Conservation (phyloP, 2,329 filamentous ascomycete genomes). For the Botrytis sinoallii region DNA sequence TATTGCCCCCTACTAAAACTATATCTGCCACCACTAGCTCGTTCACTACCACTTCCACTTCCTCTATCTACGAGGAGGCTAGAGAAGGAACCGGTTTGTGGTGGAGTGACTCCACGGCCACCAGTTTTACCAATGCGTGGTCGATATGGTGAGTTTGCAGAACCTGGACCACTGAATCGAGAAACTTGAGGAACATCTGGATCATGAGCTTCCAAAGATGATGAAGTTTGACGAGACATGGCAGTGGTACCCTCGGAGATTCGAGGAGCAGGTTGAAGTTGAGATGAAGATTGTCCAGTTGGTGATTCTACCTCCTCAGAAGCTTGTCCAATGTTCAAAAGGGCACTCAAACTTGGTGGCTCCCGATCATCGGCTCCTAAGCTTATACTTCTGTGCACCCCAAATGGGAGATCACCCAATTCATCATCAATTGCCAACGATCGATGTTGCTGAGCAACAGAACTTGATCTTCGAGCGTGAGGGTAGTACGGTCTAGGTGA, state of each 20-base stretch:
- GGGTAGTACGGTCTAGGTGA: conserved; percentile 59
- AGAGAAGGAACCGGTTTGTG: conserved; percentile 37
- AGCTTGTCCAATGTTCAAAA: conserved; percentile 50
- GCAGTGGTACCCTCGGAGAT: conserved; percentile 31
- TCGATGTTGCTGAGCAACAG: conserved; percentile 62
- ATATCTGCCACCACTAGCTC: conserved; percentile 40
- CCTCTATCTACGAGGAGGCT: conserved; percentile 37
- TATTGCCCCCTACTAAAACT: conserved; percentile 47
- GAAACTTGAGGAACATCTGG: conserved; percentile 30
- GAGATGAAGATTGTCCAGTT: conserved; percentile 34
- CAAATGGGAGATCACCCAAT: conserved; percentile 55
- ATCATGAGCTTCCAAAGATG: conserved; percentile 34
- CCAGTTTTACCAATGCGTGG: conserved; percentile 34
- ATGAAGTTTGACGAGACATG: conserved; percentile 32
- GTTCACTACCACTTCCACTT: conserved; percentile 39
- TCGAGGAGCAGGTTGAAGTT: conserved; percentile 36
- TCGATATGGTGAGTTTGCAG: conserved; percentile 36
- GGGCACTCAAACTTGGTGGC: conserved; percentile 60
- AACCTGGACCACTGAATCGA: conserved; percentile 30
- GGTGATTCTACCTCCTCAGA: conserved; percentile 39
- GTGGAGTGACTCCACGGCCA: conserved; percentile 36
- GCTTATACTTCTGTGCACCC: conserved; percentile 63
- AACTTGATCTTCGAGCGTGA: conserved; percentile 63
- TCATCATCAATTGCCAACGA: conserved; percentile 56
- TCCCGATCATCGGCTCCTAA: conserved; percentile 63